phyloP scores from a whole-genome alignment of 2,329 filamentous ascomycete genomes.

The Aspergillus chevalieri region DNA sequence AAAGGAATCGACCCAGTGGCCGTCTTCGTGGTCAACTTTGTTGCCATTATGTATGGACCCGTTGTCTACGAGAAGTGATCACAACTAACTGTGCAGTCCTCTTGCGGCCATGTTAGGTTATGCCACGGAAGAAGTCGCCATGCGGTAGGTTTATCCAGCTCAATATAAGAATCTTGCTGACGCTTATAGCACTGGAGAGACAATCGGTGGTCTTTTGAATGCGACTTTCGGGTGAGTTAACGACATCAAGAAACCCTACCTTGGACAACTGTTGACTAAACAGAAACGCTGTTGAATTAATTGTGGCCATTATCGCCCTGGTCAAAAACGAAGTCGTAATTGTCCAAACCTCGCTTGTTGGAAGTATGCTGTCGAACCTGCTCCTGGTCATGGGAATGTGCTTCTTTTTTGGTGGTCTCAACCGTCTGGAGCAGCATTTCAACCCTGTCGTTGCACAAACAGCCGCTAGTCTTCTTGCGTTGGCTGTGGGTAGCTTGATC shows the following conservation, averaged over 20 bases:
- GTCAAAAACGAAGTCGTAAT: constrained; percentile 69
- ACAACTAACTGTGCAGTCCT: constrained; percentile 40
- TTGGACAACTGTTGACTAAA: neutral
- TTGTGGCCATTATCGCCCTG: constrained; percentile 80
- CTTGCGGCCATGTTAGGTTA: constrained; percentile 80
- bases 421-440: constrained; percentile 77
- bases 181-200: constrained; percentile 60
- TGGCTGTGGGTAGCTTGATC: constrained; percentile 75
- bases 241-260: neutral
- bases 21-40: constrained; percentile 84
- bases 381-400: constrained; percentile 85
- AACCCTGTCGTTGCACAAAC: constrained; percentile 90
- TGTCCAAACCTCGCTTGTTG: constrained; percentile 87
- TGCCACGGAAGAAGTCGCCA: constrained; percentile 81
- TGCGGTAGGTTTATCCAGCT: constrained; percentile 36
- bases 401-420: constrained; percentile 81
- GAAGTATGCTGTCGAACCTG: constrained; percentile 85
- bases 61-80: neutral
- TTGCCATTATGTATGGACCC: constrained; percentile 65
- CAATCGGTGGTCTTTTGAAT: constrained; percentile 80
- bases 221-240: constrained; percentile 65
- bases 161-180: neutral
- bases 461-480: constrained; percentile 69
- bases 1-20: constrained; percentile 50
- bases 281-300: constrained; percentile 79